Evolutionary conservation across 495 filamentous ascomycete genomes (phyloP), one percentile per base, ranked within the genome.

Genomic region (Cercophora scortea): DNA sequence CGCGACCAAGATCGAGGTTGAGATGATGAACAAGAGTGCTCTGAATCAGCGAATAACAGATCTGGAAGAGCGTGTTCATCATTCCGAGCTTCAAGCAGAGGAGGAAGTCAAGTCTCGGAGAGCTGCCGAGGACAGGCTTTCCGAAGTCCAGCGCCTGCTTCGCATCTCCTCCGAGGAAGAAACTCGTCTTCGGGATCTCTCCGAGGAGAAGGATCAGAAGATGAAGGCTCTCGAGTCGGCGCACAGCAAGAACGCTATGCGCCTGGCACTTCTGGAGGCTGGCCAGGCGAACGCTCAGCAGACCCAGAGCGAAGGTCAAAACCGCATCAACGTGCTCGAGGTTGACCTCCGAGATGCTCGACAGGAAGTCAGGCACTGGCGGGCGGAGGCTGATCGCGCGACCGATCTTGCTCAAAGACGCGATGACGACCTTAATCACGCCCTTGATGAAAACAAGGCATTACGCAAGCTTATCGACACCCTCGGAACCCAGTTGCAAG

Each of bases 401-500:
- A 62, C 63, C 36, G 68, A 74, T 42, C 57, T 68, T 11, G 60
- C 70, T 35, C 63, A 64, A 40, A 67, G 67, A n/a, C 70, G 68
- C 50, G 65, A 69, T 33, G 67, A 65, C 18, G 71, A 74, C 11
- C 66, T 76, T 32, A 52, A 59, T 11, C 62, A 73, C 11, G 56
- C 68, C 3, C 52, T 71, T 11, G 69, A 68, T 35, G 71, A 76
- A 52, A 76, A 70, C 54, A 74, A 70, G 59, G 71, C 79, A 40
- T 66, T 90, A 8, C 78, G 75, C 50, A 84, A 79, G 54, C 81
- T 79, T 25, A 79, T 94, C 58, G 78, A 84, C 54, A 80, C 79
- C 6, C 72, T 92, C 52, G 78, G 79, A 53, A 73, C 76, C 42
- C 88, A 96, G 60, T 81, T 95, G 47, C 84, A 95, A 68, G 91